Base-by-base conservation (phyloP, 176 grass and related monocot species). In the Carex littledalei region DNA sequence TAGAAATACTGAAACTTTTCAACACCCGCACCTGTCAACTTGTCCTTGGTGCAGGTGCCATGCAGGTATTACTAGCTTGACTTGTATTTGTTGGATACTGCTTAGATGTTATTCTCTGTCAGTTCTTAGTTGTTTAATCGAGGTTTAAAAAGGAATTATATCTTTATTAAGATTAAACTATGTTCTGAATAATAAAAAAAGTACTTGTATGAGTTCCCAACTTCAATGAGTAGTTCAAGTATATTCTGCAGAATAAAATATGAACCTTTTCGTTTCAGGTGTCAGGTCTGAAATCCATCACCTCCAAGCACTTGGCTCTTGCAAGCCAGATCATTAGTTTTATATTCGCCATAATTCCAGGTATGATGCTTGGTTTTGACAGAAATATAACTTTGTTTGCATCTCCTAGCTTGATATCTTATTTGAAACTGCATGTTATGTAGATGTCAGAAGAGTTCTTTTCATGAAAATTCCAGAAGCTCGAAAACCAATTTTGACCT, bases 251-350 rank as follows among this genome's bases (percentile, higher is more conserved):
- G 17, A 59, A 20, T 55, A 78, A 84, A 10, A 35, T 73, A 14
- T 85, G 31, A 71, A 74, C 43, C 16, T 77, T 77, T 73, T 22
- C 17, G 3, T 84, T 72, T 79, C 90, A 99, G 97, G 93, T 99
- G 37, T 99, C 97, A 92, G 97, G 97, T 91, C 80, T 99, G 67
- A 99, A 95, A 86, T 95, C 93, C 78, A 99, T 99, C 89, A 95
- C 97, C 29, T 99, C 97, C 61, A 99, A 96, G 90, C 97, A 99
- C 90, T 92, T 99, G 89, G 93, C 93, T 86, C 81, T 99, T 82
- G 97, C 97, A 8, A 99, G 97, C 85, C 97, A 99, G 86, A 94
- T 99, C 55, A 91, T 96, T 81, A 99, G 91, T 82, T 99, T 99
- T 90, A 86, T 96, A 85, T 79, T 92, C 86, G 91, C 90, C 59